Evolutionary conservation across 2,329 filamentous ascomycete species (phyloP).

Genomic region (Penicillium griseofulvum): DNA sequence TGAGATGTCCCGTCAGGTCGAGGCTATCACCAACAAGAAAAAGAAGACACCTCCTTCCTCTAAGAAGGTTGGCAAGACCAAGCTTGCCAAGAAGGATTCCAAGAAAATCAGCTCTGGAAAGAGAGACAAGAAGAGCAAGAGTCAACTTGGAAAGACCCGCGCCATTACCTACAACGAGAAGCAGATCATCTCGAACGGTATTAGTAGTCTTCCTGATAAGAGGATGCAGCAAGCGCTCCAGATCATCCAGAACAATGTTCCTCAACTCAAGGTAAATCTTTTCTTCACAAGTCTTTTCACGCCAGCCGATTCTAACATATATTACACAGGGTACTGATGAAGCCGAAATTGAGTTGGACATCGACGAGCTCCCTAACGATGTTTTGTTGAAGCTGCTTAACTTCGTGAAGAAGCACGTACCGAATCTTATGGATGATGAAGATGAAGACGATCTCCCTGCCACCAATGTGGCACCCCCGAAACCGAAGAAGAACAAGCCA

Average conservation of each 20-base stretch:
- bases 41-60: conserved; percentile 54
- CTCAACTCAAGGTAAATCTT: conserved; percentile 62
- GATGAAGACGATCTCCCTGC: conserved; percentile 43
- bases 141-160: conserved; percentile 54
- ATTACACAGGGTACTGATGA: conserved; percentile 41
- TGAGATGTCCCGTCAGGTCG: conserved; percentile 67
- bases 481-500: conserved; percentile 52
- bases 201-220: conserved; percentile 74
- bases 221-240: conserved; percentile 77
- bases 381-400: conserved; percentile 46
- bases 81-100: conserved; percentile 31
- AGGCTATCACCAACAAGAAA: conserved; percentile 58
- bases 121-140: conserved; percentile 48
- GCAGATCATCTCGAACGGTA: conserved; percentile 82
- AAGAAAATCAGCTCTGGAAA: conserved; percentile 49
- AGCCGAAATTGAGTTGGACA: conserved; percentile 49
- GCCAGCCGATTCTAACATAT: conserved; percentile 8
- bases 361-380: conserved; percentile 49
- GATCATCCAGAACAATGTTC: conserved; percentile 82
- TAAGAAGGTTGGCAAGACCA: conserved; percentile 45
- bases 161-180: conserved; percentile 78
- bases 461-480: conserved; percentile 37
- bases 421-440: conserved; percentile 44
- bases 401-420: conserved; percentile 49
- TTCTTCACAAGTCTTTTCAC: not conserved